Evolutionary conservation across 306 rosid genomes (phyloP).

Genomic region (Inga laurina): DNA sequence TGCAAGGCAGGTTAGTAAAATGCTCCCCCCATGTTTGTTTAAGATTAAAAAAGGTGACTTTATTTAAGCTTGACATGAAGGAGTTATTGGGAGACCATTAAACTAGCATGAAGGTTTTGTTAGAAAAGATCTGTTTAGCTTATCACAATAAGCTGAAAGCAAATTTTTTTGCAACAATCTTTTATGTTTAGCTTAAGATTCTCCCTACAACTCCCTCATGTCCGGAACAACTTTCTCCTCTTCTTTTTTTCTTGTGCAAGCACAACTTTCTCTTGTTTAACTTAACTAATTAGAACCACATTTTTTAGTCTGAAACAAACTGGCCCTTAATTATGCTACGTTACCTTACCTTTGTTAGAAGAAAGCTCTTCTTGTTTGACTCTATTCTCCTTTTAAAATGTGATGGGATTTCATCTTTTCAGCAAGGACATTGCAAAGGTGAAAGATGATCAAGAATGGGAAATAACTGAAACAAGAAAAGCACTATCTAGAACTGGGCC

Average conservation of each 20-base stretch:
- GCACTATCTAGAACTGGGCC: constrained; percentile 83
- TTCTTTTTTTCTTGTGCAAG: no score
- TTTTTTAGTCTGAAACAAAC: background rate
- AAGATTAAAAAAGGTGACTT: background rate
- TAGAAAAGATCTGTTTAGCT: background rate
- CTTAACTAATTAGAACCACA: background rate
- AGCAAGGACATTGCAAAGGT: constrained; percentile 86
- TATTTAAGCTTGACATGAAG: background rate
- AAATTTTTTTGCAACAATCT: background rate
- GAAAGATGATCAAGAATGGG: constrained; percentile 92
- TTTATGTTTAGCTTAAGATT: background rate
- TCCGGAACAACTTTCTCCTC: background rate
- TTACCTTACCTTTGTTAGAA: background rate
- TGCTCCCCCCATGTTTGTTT: background rate
- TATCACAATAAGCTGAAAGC: background rate
- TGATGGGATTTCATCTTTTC: constrained; percentile 40
- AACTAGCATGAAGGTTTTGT: background rate
- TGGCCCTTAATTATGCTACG: background rate
- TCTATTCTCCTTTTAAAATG: constrained; percentile 12
- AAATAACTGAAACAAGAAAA: constrained; percentile 75
- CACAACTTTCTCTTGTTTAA: background rate
- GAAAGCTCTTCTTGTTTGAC: constrained; percentile 8
- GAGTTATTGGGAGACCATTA: background rate
- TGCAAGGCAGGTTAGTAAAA: constrained; percentile 77
- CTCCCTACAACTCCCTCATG: background rate